A percentile compares a stretch with the other conserved stretches of the same genome.
These are phyloP conservation scores for Kuraishia capsulata DNA, from an alignment of 805 yeast species.

Conservation along the genomic window DNA sequence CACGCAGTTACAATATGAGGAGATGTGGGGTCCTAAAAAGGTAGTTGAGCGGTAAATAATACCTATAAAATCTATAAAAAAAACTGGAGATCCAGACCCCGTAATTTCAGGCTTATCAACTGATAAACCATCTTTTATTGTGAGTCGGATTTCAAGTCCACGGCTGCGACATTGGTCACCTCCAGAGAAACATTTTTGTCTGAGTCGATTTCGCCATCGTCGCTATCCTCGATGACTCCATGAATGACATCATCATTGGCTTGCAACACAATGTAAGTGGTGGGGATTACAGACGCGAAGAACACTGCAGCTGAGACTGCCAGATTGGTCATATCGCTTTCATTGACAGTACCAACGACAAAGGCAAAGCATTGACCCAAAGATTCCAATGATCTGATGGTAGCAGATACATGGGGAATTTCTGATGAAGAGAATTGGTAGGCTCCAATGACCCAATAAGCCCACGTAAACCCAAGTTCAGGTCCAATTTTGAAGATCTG, in stretches of 20 bases:
- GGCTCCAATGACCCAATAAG: constrained; percentile 14
- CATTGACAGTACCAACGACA: constrained; percentile 12
- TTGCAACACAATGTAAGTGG: background rate
- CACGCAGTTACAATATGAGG: too few relatives aligned
- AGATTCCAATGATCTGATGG: constrained; percentile 12
- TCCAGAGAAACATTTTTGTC: too few relatives aligned
- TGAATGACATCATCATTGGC: background rate
- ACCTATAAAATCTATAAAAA: too few relatives aligned
- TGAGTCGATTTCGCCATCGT: background rate
- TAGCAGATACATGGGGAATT: constrained; percentile 9
- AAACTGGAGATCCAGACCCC: too few relatives aligned
- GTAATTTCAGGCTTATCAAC: too few relatives aligned
- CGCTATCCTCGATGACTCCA: background rate
- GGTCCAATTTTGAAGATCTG: constrained; percentile 10
- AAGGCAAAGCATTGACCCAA: constrained; percentile 9
- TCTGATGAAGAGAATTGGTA: constrained; percentile 10
- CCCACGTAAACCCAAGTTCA: constrained; percentile 13
- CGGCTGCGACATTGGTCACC: too few relatives aligned
- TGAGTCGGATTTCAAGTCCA: too few relatives aligned
- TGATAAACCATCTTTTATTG: too few relatives aligned
- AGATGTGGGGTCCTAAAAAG: too few relatives aligned
- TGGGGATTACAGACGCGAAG: background rate
- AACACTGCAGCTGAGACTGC: constrained; percentile 7
- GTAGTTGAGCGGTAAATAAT: too few relatives aligned
- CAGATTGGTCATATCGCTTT: constrained; percentile 11